Base-by-base conservation (phyloP, 331 rosid genomes). In the Saraca asoca region DNA sequence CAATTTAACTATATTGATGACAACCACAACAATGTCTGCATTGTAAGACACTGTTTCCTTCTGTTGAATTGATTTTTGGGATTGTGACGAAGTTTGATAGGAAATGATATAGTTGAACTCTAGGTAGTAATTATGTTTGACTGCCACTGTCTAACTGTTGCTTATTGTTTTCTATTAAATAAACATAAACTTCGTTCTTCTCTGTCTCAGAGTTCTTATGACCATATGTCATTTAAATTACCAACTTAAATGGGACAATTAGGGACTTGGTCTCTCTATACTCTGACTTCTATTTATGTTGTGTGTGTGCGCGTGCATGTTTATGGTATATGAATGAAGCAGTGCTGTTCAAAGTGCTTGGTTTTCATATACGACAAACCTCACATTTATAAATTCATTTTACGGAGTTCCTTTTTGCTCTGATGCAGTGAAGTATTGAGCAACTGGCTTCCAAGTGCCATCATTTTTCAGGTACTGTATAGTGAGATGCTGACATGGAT, bases 21-120 rank as follows among this genome's bases (percentile, higher is more conserved):
- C 95, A 12, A 79, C 81, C n/a, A 82, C 96, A 53, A 85, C 96
- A 17, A 52, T 71, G 54, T 93, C 98, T 44, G 95, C 98, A 45
- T 89, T 89, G 98, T 91, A 90, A 78, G 78, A 41, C 63, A 51
- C 49, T 9, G 12, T 8, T 68, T 45, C 39, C 33, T 12, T 16
- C 38, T 74, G 0, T 19, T 51, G 9, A 18, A 11, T 18, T 34
- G n/a, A 37, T 12, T 19, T 34, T 12, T 35, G 24, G 4, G 5
- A 2, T 39, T 58, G n/a, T 16, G 48, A 3, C 6, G 8, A n/a
- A 15, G 5, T 35, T 37, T 37, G 44, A 29, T n/a, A 16, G 8
- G 49, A 58, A 46, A 7, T 46, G 31, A 24, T 24, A 1, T 1
- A 24, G 31, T 24, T 24, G 31, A 24, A 24, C 31, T 24, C 31